These are phyloP conservation scores for Clarireedia homoeocarpa DNA, from an alignment of 2,329 filamentous ascomycete species.

Conservation along the genomic window DNA sequence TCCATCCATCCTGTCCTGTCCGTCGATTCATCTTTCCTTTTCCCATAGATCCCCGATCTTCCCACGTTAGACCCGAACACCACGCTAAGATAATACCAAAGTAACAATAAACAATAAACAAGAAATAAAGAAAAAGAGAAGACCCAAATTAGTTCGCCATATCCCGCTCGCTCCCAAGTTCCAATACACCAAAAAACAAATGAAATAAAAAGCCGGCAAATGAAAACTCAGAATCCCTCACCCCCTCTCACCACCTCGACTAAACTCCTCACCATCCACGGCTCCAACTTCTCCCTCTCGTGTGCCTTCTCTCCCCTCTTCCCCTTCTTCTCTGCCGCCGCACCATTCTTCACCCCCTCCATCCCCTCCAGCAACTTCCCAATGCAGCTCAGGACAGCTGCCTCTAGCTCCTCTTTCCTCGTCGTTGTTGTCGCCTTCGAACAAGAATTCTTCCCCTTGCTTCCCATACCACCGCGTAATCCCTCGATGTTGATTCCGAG, in stretches of 20 bases:
- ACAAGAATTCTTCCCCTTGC: background rate
- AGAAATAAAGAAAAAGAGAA: no score
- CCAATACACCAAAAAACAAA: no score
- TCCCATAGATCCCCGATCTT: no score
- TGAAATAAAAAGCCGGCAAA: no score
- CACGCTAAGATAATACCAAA: no score
- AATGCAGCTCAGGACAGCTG: conserved; percentile 4
- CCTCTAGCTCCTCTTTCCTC: background rate
- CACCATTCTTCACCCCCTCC: conserved; percentile 2
- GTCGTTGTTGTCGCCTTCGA: background rate
- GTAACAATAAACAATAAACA: no score
- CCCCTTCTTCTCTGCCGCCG: background rate
- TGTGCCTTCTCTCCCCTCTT: conserved; percentile 1
- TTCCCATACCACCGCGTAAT: background rate
- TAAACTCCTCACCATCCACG: conserved; percentile 10
- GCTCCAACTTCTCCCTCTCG: conserved; percentile 3
- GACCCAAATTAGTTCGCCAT: no score
- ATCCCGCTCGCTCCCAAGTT: no score
- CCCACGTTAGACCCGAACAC: no score
- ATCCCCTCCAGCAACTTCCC: conserved; percentile 7
- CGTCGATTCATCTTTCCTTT: no score
- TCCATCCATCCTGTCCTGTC: no score
- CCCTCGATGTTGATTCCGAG: conserved; percentile 10
- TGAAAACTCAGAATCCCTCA: background rate
- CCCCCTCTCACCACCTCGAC: conserved; percentile 14